phyloP scores from a whole-genome alignment of 225 moss, liverwort and hornwort genomes.

The Neckera pumila region DNA sequence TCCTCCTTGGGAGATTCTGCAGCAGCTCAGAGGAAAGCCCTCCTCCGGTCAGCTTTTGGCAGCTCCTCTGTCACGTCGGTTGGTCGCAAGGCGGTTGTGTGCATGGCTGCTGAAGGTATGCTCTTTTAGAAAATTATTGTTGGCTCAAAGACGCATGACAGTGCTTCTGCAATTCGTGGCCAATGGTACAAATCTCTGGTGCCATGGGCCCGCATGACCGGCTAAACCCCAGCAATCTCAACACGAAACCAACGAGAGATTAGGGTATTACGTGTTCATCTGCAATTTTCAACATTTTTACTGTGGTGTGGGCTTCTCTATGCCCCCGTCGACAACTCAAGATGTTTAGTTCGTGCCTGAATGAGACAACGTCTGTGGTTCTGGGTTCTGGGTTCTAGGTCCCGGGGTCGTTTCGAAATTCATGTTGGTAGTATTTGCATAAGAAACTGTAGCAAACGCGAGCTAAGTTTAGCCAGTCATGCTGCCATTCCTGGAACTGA shows the following conservation, averaged over 20 bases:
- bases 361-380: not conserved
- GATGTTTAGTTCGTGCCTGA: not conserved
- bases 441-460: not conserved
- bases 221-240: not conserved
- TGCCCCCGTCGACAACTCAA: not conserved
- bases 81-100: slow-evolving; percentile 59
- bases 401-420: not conserved
- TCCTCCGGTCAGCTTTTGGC: slow-evolving; percentile 28
- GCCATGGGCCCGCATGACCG: not conserved
- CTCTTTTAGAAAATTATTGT: not conserved
- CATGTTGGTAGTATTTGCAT: not conserved
- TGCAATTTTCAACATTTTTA: not conserved
- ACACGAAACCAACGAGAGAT: not conserved
- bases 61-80: slow-evolving; percentile 17
- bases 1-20: slow-evolving; percentile 4
- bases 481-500: not conserved
- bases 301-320: not conserved
- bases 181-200: not conserved
- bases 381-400: slow-evolving; percentile 6
- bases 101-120: slow-evolving; percentile 78
- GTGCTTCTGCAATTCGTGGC: not conserved
- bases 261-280: not conserved
- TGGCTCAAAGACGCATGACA: not conserved
- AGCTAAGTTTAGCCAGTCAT: not conserved
- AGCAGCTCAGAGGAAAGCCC: slow-evolving; percentile 5